These are phyloP conservation scores for Exutisphaerella laricina DNA, from an alignment of 2,329 filamentous ascomycete species.

Conservation along the genomic window DNA sequence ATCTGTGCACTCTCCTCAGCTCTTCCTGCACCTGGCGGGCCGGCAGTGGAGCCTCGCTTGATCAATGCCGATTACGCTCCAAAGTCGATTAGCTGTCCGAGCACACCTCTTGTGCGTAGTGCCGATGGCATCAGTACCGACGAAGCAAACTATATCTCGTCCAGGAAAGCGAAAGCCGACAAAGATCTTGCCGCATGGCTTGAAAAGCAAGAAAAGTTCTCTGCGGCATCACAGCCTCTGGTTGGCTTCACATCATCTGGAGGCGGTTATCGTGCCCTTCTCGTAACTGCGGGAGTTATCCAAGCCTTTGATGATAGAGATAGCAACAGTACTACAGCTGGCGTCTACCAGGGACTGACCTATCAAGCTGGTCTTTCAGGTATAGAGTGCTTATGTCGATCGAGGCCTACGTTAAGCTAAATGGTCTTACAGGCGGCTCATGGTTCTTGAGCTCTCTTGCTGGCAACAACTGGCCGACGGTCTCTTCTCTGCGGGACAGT, in stretches of 20 bases:
- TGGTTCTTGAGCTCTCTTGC: conserved; percentile 45
- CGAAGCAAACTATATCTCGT: conserved; percentile 37
- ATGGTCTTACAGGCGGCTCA: conserved; percentile 36
- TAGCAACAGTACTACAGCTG: conserved; percentile 35
- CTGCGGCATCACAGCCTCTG: conserved; percentile 35
- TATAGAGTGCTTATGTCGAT: too few relatives aligned
- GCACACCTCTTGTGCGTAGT: conserved; percentile 34
- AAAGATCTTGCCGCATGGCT: conserved; percentile 38
- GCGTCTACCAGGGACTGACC: conserved; percentile 43
- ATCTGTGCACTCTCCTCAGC: neutral
- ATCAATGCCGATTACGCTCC: conserved; percentile 28
- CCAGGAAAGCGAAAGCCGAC: conserved; percentile 38
- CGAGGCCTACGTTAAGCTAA: conserved; percentile 4
- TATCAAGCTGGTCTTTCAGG: conserved; percentile 44
- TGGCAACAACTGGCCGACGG: conserved; percentile 45
- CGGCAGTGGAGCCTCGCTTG: conserved; percentile 7
- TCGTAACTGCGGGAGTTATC: conserved; percentile 38
- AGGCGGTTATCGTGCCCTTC: conserved; percentile 40
- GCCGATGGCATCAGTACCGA: conserved; percentile 35
- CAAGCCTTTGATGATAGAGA: conserved; percentile 43
- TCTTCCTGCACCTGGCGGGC: neutral
- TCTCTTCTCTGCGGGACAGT: conserved; percentile 36
- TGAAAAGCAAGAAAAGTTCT: conserved; percentile 34
- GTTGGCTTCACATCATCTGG: conserved; percentile 42
- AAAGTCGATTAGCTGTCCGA: conserved; percentile 36